A percentile compares a stretch with the other conserved stretches of the same genome.
Evolutionary conservation across 768 basidiomycete species (phyloP).

Genomic region (Russula sp.): DNA sequence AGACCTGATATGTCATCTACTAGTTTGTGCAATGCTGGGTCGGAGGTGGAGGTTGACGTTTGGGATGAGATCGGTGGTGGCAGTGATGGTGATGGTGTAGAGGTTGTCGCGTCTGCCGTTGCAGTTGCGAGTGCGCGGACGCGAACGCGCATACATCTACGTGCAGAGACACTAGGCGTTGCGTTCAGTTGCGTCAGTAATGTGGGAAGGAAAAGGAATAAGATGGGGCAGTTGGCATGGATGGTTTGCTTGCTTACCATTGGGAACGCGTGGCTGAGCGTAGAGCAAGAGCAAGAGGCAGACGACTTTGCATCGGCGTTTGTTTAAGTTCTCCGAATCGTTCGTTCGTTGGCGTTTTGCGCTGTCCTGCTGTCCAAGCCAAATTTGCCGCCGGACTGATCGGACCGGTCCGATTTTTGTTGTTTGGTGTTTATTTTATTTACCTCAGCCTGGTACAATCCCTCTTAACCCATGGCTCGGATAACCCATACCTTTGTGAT

Average conservation of each 20-base stretch:
- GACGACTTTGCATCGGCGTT: slow-evolving; percentile 5
- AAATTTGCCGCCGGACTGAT: too few relatives aligned
- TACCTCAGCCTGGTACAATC: too few relatives aligned
- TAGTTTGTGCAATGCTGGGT: slow-evolving; percentile 73
- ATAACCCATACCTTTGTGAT: too few relatives aligned
- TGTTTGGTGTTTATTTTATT: too few relatives aligned
- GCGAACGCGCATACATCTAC: not conserved
- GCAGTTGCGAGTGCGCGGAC: slow-evolving; percentile 35
- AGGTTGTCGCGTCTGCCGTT: slow-evolving; percentile 48
- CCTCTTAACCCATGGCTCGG: too few relatives aligned
- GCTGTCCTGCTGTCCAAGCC: too few relatives aligned
- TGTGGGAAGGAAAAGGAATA: not conserved
- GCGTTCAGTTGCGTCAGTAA: not conserved
- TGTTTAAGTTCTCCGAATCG: not conserved
- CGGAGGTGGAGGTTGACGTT: slow-evolving; percentile 34
- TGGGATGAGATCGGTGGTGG: slow-evolving; percentile 39
- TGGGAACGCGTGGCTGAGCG: slow-evolving; percentile 5
- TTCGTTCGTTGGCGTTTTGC: not conserved
- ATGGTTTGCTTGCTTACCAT: not conserved
- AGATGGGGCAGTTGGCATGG: too few relatives aligned
- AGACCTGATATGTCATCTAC: slow-evolving; percentile 91
- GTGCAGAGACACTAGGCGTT: slow-evolving; percentile 5
- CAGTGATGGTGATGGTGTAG: slow-evolving; percentile 37
- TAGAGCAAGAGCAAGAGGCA: slow-evolving; percentile 5
- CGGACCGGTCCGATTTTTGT: too few relatives aligned